A percentile compares a stretch with the other conserved stretches of the same genome.
These are phyloP conservation scores for Nicotiana undulata DNA, from an alignment of 257 asterid species.

Conservation along the genomic window DNA sequence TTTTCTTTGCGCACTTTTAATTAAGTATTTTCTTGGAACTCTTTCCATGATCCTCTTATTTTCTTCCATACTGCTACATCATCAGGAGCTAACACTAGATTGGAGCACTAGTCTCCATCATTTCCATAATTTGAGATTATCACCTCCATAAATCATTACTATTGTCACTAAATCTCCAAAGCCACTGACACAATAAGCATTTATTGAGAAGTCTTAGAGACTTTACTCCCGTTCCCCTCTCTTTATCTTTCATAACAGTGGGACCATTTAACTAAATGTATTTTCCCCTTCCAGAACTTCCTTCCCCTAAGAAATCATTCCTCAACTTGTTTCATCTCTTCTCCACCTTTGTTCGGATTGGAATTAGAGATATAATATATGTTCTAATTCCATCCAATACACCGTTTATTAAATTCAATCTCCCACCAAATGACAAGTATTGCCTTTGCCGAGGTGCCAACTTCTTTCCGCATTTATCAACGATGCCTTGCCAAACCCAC, in stretches of 20 bases:
- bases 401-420: not conserved
- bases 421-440: not conserved
- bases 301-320: not conserved
- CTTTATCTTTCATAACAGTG: not conserved
- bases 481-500: no score
- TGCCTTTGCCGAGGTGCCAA: not conserved
- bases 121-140: not conserved
- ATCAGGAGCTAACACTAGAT: not conserved
- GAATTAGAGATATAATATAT: not conserved
- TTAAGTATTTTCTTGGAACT: not conserved
- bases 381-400: not conserved
- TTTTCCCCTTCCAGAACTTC: not conserved
- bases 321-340: not conserved
- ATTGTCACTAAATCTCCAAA: not conserved
- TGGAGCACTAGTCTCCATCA: not conserved
- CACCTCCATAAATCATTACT: not conserved
- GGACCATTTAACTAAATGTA: not conserved
- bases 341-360: not conserved
- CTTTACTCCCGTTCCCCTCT: not conserved
- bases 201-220: not conserved
- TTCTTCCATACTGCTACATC: not conserved
- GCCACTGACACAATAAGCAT: not conserved
- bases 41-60: not conserved
- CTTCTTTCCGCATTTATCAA: not conserved
- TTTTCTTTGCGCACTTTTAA: not conserved